Evolutionary conservation across 2,329 filamentous ascomycete species (phyloP).

Genomic region (Sarocladiaceae sp.): DNA sequence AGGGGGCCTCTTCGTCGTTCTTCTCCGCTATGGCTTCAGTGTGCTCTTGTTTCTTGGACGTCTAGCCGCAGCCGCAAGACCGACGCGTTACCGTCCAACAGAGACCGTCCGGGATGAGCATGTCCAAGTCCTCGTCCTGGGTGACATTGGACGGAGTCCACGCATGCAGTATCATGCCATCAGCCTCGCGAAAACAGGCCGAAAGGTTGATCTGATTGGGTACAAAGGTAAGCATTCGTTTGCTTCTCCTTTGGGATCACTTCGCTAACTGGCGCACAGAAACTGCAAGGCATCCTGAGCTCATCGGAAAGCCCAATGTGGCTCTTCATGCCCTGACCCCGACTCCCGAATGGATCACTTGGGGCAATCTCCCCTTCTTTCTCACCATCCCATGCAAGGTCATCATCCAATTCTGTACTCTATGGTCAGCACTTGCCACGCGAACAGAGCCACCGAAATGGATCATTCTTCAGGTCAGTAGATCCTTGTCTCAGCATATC

Average conservation of each 20-base stretch:
- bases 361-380: slow-evolving; percentile 68
- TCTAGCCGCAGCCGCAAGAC: slow-evolving; percentile 20
- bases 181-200: slow-evolving; percentile 79
- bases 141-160: slow-evolving; percentile 90
- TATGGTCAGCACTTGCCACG: slow-evolving; percentile 70
- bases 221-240: slow-evolving; percentile 60
- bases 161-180: slow-evolving; percentile 98
- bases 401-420: slow-evolving; percentile 67
- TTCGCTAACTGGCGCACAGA: slow-evolving; percentile 40
- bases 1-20: slow-evolving; percentile 26
- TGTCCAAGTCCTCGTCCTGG: slow-evolving; percentile 82
- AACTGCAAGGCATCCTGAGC: slow-evolving; percentile 72
- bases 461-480: slow-evolving; percentile 70
- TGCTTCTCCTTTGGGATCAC: neutral
- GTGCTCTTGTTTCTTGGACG: slow-evolving; percentile 16
- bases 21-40: slow-evolving; percentile 17
- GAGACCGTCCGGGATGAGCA: slow-evolving; percentile 31
- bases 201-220: slow-evolving; percentile 76
- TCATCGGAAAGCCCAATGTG: slow-evolving; percentile 63
- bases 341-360: slow-evolving; percentile 61
- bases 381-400: slow-evolving; percentile 79
- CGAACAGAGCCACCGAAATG: slow-evolving; percentile 67
- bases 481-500: neutral
- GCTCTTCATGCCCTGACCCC: slow-evolving; percentile 62
- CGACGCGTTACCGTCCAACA: slow-evolving; percentile 29